Percentiles rank a stretch among this genome's conserved stretches.
Conservation (phyloP, 805 yeast genomes). For the Spencermartinsiella europaea region DNA sequence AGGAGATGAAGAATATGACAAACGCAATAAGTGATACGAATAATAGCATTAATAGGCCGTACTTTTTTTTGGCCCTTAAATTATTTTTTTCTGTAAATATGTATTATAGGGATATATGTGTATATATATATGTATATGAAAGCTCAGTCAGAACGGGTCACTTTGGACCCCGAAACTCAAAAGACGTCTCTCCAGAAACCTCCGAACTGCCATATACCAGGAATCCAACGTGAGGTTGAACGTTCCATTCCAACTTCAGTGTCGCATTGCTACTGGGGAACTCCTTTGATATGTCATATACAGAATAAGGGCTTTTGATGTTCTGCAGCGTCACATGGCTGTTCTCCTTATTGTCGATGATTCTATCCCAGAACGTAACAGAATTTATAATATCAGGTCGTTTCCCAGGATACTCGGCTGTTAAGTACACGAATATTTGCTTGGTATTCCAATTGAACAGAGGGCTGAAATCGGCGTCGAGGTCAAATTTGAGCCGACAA, state of each 20-base stretch:
- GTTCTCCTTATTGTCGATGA: constrained; percentile 52
- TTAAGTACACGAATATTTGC: constrained; percentile 86
- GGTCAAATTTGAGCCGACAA: constrained; percentile 62
- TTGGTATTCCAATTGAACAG: constrained; percentile 96
- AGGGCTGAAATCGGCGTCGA: constrained; percentile 65
- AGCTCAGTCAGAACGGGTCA: too few species aligned
- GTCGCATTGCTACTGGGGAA: constrained; percentile 54
- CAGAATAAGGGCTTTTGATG: constrained; percentile 67
- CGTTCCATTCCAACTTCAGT: constrained; percentile 77
- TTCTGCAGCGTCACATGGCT: constrained; percentile 52
- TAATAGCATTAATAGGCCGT: too few species aligned
- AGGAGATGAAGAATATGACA: too few species aligned
- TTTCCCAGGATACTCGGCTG: constrained; percentile 70
- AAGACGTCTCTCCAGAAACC: constrained; percentile 13
- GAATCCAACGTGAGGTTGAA: constrained; percentile 88
- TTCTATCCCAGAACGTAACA: constrained; percentile 88
- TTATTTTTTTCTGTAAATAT: constrained; percentile 2
- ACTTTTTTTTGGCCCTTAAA: too few species aligned
- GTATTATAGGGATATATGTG: not conserved
- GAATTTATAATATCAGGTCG: constrained; percentile 41
- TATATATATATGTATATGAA: not conserved
- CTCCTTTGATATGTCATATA: constrained; percentile 74
- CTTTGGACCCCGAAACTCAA: constrained; percentile 16
- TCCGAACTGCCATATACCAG: constrained; percentile 59
- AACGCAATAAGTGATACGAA: too few species aligned